Evolutionary conservation across 73 alveolate species (phyloP).

Genomic region (Stentor coeruleus): DNA sequence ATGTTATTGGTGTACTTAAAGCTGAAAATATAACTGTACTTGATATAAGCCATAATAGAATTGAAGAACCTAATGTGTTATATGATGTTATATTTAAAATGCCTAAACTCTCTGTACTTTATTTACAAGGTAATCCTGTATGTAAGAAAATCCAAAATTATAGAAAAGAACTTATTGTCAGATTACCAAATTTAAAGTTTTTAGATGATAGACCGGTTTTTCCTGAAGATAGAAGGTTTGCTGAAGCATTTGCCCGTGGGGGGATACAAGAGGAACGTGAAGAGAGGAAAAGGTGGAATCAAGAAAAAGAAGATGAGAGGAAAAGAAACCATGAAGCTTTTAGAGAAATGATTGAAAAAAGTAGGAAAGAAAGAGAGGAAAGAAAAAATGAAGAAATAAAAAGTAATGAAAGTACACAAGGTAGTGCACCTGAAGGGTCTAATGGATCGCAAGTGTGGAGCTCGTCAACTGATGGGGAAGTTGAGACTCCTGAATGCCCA

Average conservation of each 20-base stretch:
- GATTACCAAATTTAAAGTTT: conserved; percentile 47
- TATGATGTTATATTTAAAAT: conserved; percentile 57
- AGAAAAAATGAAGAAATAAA: conserved; percentile 38
- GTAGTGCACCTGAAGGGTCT: conserved; percentile 13
- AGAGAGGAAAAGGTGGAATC: conserved; percentile 81
- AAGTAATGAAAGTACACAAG: conserved; percentile 30
- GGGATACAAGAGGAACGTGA: conserved; percentile 93
- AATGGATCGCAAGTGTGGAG: conserved; percentile 12
- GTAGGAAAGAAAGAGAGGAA: conserved; percentile 56
- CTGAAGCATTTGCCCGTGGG: conserved; percentile 95
- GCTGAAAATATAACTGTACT: conserved; percentile 59
- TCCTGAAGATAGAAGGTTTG: conserved; percentile 92
- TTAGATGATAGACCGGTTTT: conserved; percentile 90
- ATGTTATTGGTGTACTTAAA: conserved; percentile 63
- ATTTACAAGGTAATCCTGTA: conserved; percentile 61
- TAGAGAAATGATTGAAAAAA: conserved; percentile 60
- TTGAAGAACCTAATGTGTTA: conserved; percentile 68
- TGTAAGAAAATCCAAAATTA: conserved; percentile 56
- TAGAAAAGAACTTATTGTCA: conserved; percentile 53
- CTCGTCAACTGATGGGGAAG: neutral
- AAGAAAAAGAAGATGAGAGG: conserved; percentile 90
- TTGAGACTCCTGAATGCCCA: neutral
- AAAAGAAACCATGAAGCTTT: conserved; percentile 71
- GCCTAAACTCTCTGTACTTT: conserved; percentile 54
- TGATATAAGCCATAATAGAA: conserved; percentile 80